Evolutionary conservation across 192 early-diverging fungal species (phyloP), one percentile per base, ranked within the genome.

Genomic region (Chytriomyces hyalinus): DNA sequence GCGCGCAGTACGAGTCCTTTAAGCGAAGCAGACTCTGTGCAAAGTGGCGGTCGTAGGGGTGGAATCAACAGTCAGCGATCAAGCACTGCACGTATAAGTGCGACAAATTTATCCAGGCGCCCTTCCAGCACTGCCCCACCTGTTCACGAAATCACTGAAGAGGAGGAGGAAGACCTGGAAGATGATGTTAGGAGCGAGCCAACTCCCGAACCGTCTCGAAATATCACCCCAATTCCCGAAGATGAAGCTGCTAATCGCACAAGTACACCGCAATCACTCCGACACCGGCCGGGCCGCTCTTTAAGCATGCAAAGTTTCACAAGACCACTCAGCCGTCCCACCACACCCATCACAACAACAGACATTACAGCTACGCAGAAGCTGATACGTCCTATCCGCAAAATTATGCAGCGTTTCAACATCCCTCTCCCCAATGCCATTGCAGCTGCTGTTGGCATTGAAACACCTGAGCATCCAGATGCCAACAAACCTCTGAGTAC

Each of bases 401-500:
- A 20, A n/a, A 57, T 57, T 13, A 57, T 57, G 53, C 13, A 57
- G 15, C 53, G 5, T 2, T 20, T 57, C 5, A 57, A 57, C 53
- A 3, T 57, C 20, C 53, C 53, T 1, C 53, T 57, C 2, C 53
- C 53, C 53, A 20, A 13, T 3, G 53, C 53, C 53, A 20, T 57
- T 5, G 13, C 53, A 4, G 15, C 49, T 17, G 17, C 17, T 5
- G 36, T 36, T 36, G 36, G 36, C 36, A 36, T 36, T 36, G 36
- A 36, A 36, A 36, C 36, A 36, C 36, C 36, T 36, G 36, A 36
- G 1, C 36, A 36, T 36, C 36, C 36, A 36, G 36, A 36, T 36
- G 36, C 36, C 36, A n/a, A 51, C 28, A 47, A 11, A 4, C 59
- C 71, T 36, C 44, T 73, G 28, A 60, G 20, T 45, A 73, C 71